phyloP scores from a whole-genome alignment of 495 filamentous ascomycete species.

The Penicillium daleae region DNA sequence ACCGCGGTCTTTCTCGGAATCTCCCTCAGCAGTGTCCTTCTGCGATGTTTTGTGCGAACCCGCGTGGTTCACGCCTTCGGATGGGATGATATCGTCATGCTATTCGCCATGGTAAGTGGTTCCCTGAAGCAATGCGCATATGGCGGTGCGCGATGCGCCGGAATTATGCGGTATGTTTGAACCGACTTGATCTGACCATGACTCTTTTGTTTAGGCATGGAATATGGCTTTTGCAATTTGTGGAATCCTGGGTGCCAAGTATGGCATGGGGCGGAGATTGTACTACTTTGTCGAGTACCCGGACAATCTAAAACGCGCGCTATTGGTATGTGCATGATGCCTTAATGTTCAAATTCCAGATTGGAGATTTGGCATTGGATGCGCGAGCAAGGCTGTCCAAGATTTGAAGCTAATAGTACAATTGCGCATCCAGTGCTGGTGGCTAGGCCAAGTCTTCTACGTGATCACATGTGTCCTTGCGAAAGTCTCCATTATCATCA shows the following conservation, averaged over 20 bases:
- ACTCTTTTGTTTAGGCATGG: conserved; percentile 18
- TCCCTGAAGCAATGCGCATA: background rate
- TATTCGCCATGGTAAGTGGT: conserved; percentile 37
- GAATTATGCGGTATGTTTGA: background rate
- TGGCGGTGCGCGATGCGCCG: background rate
- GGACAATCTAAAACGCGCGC: conserved; percentile 25
- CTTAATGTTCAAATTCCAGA: background rate
- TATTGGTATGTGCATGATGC: conserved; percentile 30
- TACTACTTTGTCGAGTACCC: conserved; percentile 27
- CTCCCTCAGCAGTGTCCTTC: conserved; percentile 27
- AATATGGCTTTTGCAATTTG: conserved; percentile 36
- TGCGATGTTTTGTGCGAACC: conserved; percentile 39
- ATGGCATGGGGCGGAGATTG: conserved; percentile 35
- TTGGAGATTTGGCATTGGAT: background rate
- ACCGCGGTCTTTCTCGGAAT: conserved; percentile 38
- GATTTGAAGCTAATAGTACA: background rate
- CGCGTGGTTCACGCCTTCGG: conserved; percentile 35
- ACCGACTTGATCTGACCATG: background rate
- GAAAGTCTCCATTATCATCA: conserved; percentile 43
- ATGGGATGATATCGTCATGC: conserved; percentile 40
- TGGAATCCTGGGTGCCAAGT: conserved; percentile 33
- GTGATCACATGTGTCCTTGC: conserved; percentile 38
- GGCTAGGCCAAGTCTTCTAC: conserved; percentile 40
- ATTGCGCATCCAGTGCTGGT: conserved; percentile 31
- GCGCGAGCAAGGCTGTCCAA: no score